Base-by-base conservation (phyloP, 2,329 filamentous ascomycete genomes). In the Nigrospora sphaerica region DNA sequence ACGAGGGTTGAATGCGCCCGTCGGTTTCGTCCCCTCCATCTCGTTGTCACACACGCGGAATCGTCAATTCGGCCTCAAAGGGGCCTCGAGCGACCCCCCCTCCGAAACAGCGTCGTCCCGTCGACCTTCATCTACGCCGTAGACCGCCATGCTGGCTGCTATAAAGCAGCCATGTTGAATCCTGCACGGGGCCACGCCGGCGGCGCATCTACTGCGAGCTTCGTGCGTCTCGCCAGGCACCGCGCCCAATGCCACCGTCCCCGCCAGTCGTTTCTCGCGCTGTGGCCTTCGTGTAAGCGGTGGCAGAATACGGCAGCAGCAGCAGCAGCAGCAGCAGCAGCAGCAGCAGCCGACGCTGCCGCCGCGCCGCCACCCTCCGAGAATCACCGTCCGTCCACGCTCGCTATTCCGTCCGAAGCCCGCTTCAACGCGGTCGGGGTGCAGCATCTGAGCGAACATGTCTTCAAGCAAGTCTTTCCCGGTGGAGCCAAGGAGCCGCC, bases 361-460 rank as follows among this genome's bases (percentile, higher is more conserved):
- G 42, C 33, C 14, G 40, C 55, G 17, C 46, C 51, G 47, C 44
- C 42, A 46, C 34, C 52, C 12, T 46, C 54, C 13, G 41, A 57
- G 18, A 32, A 34, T 32, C 32, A 32, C 13, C 40, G 11, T 12
- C 17, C 32, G 12, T 12, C 33, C 17, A 44, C 41, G 17, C 37
- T 46, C 18, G 36, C 51, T 75, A 71, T 78, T 31, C 60, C 68
- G 1, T 76, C 78, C 7, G 68, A 77, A 47, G 74, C 88, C 42
- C 83, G 93, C 54, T 88, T 86, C 71, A 98, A 95, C 68, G 87
- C 95, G 55, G 91, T 98, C 57, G 89, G 88, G 45, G 88, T 98
- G 35, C 93, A 98, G 68, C 92, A 97, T 60, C 73, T 98, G 55
- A 96, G 90, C 72, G 75, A 77, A 49, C 78, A 91, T 70, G 76